Evolutionary conservation across 495 filamentous ascomycete genomes (phyloP).

Genomic region (Wilcoxina mikolae): DNA sequence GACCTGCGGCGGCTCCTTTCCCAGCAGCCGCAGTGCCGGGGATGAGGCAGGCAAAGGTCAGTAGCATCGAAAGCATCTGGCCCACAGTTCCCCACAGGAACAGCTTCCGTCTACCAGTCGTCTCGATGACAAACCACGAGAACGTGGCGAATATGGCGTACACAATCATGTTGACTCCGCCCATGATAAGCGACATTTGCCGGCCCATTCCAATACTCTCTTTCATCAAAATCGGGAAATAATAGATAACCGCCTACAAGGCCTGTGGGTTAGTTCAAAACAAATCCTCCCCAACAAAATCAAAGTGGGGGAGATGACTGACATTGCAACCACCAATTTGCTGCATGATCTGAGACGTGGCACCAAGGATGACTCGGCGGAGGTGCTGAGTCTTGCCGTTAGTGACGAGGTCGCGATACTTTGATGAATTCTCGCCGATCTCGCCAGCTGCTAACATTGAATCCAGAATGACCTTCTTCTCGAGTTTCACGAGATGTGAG

Average conservation of each 20-base stretch:
- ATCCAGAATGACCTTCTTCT: conserved; percentile 52
- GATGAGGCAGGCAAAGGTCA: conserved; percentile 59
- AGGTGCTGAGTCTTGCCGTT: conserved; percentile 51
- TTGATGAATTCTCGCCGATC: conserved; percentile 39
- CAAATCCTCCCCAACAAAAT: conserved; percentile 11
- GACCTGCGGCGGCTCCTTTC: conserved; percentile 58
- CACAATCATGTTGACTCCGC: conserved; percentile 66
- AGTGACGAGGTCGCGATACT: conserved; percentile 43
- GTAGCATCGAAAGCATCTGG: conserved; percentile 56
- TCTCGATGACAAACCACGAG: conserved; percentile 72
- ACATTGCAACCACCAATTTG: conserved; percentile 45
- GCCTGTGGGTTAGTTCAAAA: conserved; percentile 33
- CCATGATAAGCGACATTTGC: conserved; percentile 52
- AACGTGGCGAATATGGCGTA: conserved; percentile 64
- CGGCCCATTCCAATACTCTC: conserved; percentile 42
- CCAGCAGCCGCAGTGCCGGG: conserved; percentile 39
- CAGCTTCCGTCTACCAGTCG: conserved; percentile 54
- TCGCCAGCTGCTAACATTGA: conserved; percentile 48
- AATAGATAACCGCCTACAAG: conserved; percentile 80
- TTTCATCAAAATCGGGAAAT: conserved; percentile 63
- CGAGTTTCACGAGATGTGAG: conserved; percentile 34
- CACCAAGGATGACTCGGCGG: conserved; percentile 46
- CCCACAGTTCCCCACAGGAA: conserved; percentile 56
- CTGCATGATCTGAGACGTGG: conserved; percentile 58
- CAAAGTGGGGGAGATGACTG: neutral